Conservation (phyloP, 495 filamentous ascomycete species). For the Tuber aestivum region DNA sequence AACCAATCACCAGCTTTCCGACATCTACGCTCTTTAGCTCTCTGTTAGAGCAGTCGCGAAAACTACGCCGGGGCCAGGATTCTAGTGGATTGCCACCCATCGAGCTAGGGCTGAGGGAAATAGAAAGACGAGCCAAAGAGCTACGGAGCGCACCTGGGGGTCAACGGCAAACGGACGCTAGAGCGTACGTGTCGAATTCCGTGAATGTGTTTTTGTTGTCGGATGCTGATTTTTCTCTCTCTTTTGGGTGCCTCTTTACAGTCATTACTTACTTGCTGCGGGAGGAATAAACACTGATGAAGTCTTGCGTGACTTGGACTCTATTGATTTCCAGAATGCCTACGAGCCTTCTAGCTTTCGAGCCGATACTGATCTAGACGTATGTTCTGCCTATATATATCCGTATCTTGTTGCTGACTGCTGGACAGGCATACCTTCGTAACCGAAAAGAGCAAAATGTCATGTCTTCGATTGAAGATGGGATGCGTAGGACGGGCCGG, state of each 20-base stretch:
- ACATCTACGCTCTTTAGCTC: slow-evolving; percentile 41
- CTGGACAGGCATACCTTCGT: slow-evolving; percentile 60
- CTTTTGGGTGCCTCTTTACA: slow-evolving; percentile 10
- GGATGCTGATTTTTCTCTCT: slow-evolving; percentile 10
- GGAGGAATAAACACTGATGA: slow-evolving; percentile 42
- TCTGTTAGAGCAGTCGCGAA: slow-evolving; percentile 42
- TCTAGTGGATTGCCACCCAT: slow-evolving; percentile 40
- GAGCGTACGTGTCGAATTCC: slow-evolving; percentile 30
- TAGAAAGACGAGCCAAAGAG: slow-evolving; percentile 40
- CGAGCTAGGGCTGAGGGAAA: slow-evolving; percentile 43
- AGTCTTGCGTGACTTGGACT: slow-evolving; percentile 40
- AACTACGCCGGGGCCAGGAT: slow-evolving; percentile 42
- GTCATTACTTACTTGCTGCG: slow-evolving; percentile 39
- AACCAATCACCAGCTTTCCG: slow-evolving; percentile 30
- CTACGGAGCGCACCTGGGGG: slow-evolving; percentile 37
- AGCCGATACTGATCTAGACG: slow-evolving; percentile 43
- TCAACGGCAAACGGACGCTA: slow-evolving; percentile 33
- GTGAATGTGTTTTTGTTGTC: background rate
- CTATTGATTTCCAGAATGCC: slow-evolving; percentile 40
- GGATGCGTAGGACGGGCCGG: slow-evolving; percentile 71
- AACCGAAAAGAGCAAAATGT: slow-evolving; percentile 85
- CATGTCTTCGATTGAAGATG: slow-evolving; percentile 81
- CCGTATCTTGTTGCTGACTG: slow-evolving; percentile 12
- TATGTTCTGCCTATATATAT: slow-evolving; percentile 13
- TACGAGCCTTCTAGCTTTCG: slow-evolving; percentile 39